Conservation (phyloP, 1,284 basidiomycete genomes). For the Tylopilus orsonianus region DNA sequence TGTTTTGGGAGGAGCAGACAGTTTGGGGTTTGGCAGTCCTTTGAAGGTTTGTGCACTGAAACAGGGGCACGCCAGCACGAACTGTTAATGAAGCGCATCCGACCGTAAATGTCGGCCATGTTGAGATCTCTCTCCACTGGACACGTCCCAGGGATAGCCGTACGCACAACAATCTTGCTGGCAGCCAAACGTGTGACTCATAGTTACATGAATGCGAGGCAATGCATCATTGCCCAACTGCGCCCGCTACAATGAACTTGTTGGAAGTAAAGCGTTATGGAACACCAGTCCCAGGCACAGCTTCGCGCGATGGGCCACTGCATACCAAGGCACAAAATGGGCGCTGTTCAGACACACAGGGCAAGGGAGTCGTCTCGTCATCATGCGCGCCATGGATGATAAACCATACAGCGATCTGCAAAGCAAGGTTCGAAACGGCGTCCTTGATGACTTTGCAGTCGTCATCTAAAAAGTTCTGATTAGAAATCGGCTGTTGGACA, state of each 20-base stretch:
- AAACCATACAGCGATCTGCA: background rate
- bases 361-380: background rate
- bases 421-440: background rate
- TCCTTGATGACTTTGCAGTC: background rate
- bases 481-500: background rate
- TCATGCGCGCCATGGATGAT: background rate
- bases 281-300: background rate
- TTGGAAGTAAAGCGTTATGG: conserved; percentile 5
- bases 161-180: background rate
- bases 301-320: background rate
- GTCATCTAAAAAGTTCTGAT: background rate
- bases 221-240: background rate
- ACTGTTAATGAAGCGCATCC: background rate
- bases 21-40: background rate
- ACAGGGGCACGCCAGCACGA: conserved; percentile 6
- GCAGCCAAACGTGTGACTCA: background rate
- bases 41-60: conserved; percentile 11
- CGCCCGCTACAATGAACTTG: background rate
- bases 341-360: background rate
- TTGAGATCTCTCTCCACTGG: too few species aligned
- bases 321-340: conserved; percentile 1
- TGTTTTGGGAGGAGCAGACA: background rate
- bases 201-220: conserved; percentile 2
- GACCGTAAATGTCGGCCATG: too few species aligned
- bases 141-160: too few species aligned